These are phyloP conservation scores for Rhazya stricta DNA, from an alignment of 257 asterid genomes.

Conservation along the genomic window DNA sequence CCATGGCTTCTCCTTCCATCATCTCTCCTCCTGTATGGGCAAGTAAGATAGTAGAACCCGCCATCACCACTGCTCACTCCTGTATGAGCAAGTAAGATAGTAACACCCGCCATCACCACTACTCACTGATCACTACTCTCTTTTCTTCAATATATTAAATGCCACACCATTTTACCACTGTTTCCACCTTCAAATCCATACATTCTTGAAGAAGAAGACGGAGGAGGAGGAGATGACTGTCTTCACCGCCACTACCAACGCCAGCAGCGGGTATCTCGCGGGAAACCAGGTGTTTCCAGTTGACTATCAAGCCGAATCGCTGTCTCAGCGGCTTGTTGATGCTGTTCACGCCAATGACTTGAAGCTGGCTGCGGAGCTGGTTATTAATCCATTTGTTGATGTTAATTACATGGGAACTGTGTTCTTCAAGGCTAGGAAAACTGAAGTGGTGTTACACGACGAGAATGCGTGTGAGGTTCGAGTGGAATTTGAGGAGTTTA, in stretches of 20 bases:
- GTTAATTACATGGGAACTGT: constrained; percentile 64
- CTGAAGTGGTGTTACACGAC: constrained; percentile 58
- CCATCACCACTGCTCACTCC: not conserved
- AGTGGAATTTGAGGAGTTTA: constrained; percentile 65
- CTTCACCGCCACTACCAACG: constrained; percentile 8
- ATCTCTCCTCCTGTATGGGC: not conserved
- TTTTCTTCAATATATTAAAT: not conserved
- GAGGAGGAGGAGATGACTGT: constrained; percentile 7
- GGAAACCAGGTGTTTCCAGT: constrained; percentile 27
- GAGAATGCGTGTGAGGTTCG: constrained; percentile 48
- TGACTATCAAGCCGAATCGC: constrained; percentile 27
- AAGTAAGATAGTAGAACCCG: not conserved
- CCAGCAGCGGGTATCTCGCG: constrained; percentile 17
- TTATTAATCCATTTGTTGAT: constrained; percentile 43
- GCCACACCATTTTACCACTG: not conserved
- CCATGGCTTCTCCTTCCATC: not conserved
- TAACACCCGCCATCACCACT: not conserved
- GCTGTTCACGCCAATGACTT: constrained; percentile 50
- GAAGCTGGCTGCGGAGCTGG: constrained; percentile 39
- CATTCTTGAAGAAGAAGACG: not conserved
- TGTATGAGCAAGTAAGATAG: not conserved
- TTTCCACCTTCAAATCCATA: not conserved
- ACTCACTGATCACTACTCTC: not conserved
- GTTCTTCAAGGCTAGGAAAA: constrained; percentile 43
- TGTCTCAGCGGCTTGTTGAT: constrained; percentile 55